These are phyloP conservation scores for Herpomyces periplanetae DNA, from an alignment of 2,329 filamentous ascomycete genomes.

Conservation along the genomic window DNA sequence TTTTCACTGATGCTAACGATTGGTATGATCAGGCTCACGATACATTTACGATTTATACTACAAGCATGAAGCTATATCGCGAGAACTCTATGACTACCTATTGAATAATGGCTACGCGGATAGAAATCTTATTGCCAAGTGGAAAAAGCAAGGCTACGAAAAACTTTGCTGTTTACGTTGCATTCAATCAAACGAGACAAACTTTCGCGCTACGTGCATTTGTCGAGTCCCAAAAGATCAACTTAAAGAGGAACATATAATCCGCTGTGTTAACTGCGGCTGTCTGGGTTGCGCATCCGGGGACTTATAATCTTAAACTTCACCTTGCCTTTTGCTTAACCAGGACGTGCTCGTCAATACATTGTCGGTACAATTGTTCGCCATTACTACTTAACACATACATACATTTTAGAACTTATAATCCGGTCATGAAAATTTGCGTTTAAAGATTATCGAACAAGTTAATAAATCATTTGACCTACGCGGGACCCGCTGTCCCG, in stretches of 20 bases:
- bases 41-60: slow-evolving; percentile 97
- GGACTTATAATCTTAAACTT: slow-evolving; percentile 1
- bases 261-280: slow-evolving; percentile 80
- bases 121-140: slow-evolving; percentile 81
- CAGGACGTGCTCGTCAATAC: too few species aligned
- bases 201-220: slow-evolving; percentile 89
- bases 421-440: too few species aligned
- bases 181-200: slow-evolving; percentile 97
- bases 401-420: too few species aligned
- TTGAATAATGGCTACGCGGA: slow-evolving; percentile 91
- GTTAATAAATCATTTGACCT: too few species aligned
- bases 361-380: too few species aligned
- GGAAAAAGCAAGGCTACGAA: slow-evolving; percentile 98
- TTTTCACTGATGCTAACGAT: slow-evolving; percentile 1
- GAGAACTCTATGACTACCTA: slow-evolving; percentile 69
- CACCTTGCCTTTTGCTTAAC: too few species aligned
- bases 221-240: slow-evolving; percentile 68
- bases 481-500: too few species aligned
- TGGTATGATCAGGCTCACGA: slow-evolving; percentile 14
- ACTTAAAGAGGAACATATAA: slow-evolving; percentile 54
- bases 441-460: too few species aligned
- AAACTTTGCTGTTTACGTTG: slow-evolving; percentile 88
- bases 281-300: slow-evolving; percentile 35
- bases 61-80: slow-evolving; percentile 77
- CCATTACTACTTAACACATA: too few species aligned